Evolutionary conservation across 805 yeast species (phyloP), one percentile per base, ranked within the genome.

Genomic region (Candida nitratophila): DNA sequence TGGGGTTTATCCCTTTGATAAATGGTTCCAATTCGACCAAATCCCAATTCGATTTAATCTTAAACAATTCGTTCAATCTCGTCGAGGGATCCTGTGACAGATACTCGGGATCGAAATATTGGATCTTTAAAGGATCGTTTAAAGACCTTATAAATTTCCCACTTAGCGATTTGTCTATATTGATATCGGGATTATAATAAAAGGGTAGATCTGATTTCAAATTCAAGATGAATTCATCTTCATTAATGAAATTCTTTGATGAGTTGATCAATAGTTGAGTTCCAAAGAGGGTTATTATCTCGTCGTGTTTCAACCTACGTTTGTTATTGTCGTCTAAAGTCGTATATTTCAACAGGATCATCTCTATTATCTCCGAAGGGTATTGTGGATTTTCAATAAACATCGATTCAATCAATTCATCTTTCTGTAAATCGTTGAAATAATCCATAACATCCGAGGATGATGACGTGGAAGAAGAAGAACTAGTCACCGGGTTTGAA

Each of bases 151-250:
- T 73, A 54, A 63, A 83, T 53, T 71, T 20, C 3, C 60, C 64
- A 3, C 24, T 37, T 4, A 76, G 61, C 3, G 63, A 56, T 15
- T 84, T 49, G 45, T 79, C 82, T 15, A 85, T 66, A 17, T 81
- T 74, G 36, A 82, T 74, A 40, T 74, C 78, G 1, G 65, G 65
- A 22, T 51, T 51, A 42, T 61, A 62, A 39, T 65, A 78, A 73
- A 59, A 77, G 73, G 93, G 90, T 36, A 86, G 68, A 6, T 72
- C 64, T 1, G 80, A 67, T 52, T 79, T 77, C 80, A 90, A 77
- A 42, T 74, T 72, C 40, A 84, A 70, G 47, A 81, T 53, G 54
- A 88, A 77, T 46, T 83, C 87, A 35, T 76, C 75, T 0, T 40
- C 41, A 15, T 39, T 21, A 4, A 41, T 22, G 15, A 15, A 50